A percentile compares a stretch with the other conserved stretches of the same genome.
phyloP scores from a whole-genome alignment of 2,329 filamentous ascomycete genomes.

The Pseudogymnoascus sp. region DNA sequence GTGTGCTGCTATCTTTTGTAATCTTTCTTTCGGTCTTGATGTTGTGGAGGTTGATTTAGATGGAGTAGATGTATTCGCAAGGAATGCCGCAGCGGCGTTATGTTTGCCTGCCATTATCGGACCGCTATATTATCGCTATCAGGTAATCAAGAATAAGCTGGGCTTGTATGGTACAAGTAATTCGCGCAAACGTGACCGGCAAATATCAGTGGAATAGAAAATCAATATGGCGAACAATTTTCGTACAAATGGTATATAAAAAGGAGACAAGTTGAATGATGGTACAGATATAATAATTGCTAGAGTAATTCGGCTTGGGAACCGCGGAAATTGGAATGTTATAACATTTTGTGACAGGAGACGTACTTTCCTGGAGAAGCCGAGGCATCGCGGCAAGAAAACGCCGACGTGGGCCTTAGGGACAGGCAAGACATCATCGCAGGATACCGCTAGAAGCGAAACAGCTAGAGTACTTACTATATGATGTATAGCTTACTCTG shows the following conservation, averaged over 20 bases:
- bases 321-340: neutral
- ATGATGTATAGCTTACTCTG: neutral
- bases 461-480: neutral
- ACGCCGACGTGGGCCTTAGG: neutral
- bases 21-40: constrained; percentile 41
- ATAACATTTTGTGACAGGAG: constrained; percentile 4
- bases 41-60: constrained; percentile 12
- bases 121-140: constrained; percentile 6
- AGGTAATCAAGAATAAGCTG: neutral
- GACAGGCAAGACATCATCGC: neutral
- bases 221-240: neutral
- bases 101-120: constrained; percentile 4
- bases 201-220: neutral
- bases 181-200: constrained; percentile 4
- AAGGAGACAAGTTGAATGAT: neutral
- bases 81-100: neutral
- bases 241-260: constrained; percentile 8
- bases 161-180: neutral
- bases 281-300: neutral
- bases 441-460: neutral
- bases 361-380: constrained; percentile 3
- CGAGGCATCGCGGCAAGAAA: neutral
- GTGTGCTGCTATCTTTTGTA: constrained; percentile 60
- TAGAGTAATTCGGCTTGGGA: neutral
- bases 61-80: constrained; percentile 9